phyloP scores from a whole-genome alignment of 1,284 basidiomycete genomes.

The Rhodotorula sp. region DNA sequence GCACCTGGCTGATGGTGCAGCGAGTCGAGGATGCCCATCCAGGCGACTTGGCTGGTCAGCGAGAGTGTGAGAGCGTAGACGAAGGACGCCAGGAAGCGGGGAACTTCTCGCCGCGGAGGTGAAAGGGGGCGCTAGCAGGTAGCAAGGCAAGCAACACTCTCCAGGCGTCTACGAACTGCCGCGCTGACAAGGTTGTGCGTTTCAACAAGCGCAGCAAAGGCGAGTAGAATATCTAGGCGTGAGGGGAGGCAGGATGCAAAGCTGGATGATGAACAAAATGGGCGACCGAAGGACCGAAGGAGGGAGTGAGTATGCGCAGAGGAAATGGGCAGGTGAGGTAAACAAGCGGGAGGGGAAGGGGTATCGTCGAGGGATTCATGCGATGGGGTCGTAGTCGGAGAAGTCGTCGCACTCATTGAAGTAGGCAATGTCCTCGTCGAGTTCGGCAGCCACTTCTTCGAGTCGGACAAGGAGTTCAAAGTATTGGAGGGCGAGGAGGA shows the following conservation, averaged over 20 bases:
- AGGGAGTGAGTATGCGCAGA: background rate
- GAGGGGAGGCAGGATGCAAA: background rate
- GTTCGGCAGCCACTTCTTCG: too few species aligned
- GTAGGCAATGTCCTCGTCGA: background rate
- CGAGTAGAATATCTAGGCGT: too few species aligned
- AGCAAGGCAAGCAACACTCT: too few species aligned
- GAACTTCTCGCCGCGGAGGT: too few species aligned
- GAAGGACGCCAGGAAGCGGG: too few species aligned
- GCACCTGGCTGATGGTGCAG: slow-evolving; percentile 2
- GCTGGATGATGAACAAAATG: background rate
- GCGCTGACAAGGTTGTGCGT: too few species aligned
- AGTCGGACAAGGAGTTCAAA: too few species aligned
- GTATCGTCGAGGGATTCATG: background rate
- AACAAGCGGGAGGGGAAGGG: background rate
- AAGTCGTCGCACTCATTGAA: background rate
- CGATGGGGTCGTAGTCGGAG: background rate
- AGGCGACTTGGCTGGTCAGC: background rate
- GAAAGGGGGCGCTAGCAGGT: too few species aligned
- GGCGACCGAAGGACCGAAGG: too few species aligned
- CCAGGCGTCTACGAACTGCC: too few species aligned
- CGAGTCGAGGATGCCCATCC: slow-evolving; percentile 15
- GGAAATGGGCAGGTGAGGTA: background rate
- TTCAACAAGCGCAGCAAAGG: too few species aligned
- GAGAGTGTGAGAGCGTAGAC: background rate
- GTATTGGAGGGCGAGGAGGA: too few species aligned